Percentiles rank a stretch among this genome's conserved stretches.
Conservation (phyloP, 2,329 filamentous ascomycete species). For the Colletotrichum sp. region DNA sequence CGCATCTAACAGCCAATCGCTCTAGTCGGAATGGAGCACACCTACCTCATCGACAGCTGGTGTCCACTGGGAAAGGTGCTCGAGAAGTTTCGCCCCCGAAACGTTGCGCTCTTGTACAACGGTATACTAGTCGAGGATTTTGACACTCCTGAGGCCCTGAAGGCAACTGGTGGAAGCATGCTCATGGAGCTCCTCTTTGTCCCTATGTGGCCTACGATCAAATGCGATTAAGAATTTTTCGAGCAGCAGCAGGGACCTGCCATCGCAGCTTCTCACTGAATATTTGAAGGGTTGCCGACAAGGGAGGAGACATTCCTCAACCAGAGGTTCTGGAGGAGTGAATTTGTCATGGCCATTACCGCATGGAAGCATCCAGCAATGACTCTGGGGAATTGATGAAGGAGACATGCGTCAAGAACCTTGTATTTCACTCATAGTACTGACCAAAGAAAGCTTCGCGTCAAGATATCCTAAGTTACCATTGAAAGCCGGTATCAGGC, state of each 20-base stretch:
- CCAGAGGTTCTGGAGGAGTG: neutral
- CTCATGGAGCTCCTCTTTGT: neutral
- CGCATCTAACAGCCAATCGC: neutral
- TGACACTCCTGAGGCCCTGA: neutral
- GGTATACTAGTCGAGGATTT: neutral
- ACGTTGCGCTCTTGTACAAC: neutral
- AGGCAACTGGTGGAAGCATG: neutral
- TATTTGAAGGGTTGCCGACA: neutral
- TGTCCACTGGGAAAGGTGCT: neutral
- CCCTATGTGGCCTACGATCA: neutral
- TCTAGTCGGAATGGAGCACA: neutral
- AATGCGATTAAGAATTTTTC: neutral
- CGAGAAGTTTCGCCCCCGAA: neutral
- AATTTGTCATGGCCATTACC: fast-evolving
- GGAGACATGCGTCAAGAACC: neutral
- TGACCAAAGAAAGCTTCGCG: neutral
- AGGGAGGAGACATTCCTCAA: neutral
- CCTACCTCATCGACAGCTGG: neutral
- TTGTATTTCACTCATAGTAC: neutral
- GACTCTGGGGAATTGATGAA: neutral
- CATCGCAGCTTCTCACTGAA: neutral
- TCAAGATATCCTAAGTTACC: neutral
- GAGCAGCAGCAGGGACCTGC: neutral
- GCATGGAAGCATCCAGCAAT: neutral
- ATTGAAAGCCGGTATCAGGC: neutral